Base-by-base conservation (phyloP, 768 basidiomycete species). In the Omphalotus guepiniiformis region DNA sequence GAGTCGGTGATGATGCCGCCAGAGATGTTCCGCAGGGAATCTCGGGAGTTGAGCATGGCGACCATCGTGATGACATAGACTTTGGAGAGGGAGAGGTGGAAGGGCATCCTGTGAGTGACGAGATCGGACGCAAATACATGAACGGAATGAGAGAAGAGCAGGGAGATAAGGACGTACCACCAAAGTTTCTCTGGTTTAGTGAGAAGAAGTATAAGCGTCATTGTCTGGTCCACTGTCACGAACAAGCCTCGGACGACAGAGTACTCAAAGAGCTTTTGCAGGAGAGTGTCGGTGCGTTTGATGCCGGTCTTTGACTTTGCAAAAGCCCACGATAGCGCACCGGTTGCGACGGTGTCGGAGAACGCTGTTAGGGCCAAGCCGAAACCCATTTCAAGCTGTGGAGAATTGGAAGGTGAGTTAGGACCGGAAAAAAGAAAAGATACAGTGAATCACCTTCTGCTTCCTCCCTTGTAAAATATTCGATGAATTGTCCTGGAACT, bases 41-140 rank as follows among this genome's bases (percentile, higher is more conserved):
- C 16, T 7, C 36, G 36, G 16, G 36, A 38, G 36, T 38, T 38
- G 6, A 38, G 16, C 36, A 38, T 38, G 36, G 36, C 36, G 6
- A 38, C 36, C 39, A 41, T 41, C 9, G 39, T 41, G 15, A 21
- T 41, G 6, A 41, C 39, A 25, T 41, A 41, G 8, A 41, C 26
- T 16, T 41, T 41, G 39, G 6, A 15, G 7, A 25, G 22, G 25
- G 9, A 6, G 11, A 41, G 21, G 16, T 41, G 16, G 25, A 41
- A 41, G 5, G 39, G 39, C 12, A 23, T 21, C 39, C 39, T 41
- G 7, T 41, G n/a, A n/a, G n/a, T n/a, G n/a, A n/a, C n/a, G n/a
- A 41, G 16, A 22, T 22, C 9, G 26, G 6, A 6, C n/a, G n/a
- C n/a, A n/a, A n/a, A n/a, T n/a, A n/a, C n/a, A n/a, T n/a, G n/a